Conservation (phyloP, 306 rosid species). For the Aeschynomene evenia region DNA sequence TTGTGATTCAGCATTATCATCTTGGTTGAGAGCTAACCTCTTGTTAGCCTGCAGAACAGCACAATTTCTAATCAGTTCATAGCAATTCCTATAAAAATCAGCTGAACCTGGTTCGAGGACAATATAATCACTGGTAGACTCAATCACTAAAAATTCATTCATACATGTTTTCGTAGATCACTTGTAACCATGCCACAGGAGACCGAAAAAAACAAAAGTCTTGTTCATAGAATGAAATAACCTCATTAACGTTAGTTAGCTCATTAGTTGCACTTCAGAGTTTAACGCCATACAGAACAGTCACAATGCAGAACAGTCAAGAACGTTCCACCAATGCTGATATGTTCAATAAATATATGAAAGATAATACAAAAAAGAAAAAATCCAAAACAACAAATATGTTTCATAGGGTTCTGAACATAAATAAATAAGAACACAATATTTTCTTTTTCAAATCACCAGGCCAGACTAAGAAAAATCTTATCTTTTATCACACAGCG, state of each 20-base stretch:
- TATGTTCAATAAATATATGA: background rate
- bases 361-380: background rate
- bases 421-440: background rate
- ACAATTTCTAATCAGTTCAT: slow-evolving; percentile 9
- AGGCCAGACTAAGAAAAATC: background rate
- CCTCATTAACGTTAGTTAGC: background rate
- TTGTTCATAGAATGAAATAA: background rate
- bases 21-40: slow-evolving; percentile 43
- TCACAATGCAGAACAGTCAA: background rate
- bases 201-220: background rate
- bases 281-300: background rate
- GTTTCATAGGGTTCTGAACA: background rate
- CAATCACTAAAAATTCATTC: background rate
- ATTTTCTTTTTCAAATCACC: background rate
- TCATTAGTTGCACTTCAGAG: background rate
- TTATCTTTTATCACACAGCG: background rate
- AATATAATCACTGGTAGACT: background rate
- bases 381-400: background rate
- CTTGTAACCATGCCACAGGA: background rate
- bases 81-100: slow-evolving; percentile 26
- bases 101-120: background rate
- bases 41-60: slow-evolving; percentile 51
- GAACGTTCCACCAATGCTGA: background rate
- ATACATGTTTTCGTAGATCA: background rate
- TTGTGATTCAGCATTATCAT: slow-evolving; percentile 50